Base-by-base conservation (phyloP, 2,329 filamentous ascomycete genomes). In the Penicillium aurantiogriseum region DNA sequence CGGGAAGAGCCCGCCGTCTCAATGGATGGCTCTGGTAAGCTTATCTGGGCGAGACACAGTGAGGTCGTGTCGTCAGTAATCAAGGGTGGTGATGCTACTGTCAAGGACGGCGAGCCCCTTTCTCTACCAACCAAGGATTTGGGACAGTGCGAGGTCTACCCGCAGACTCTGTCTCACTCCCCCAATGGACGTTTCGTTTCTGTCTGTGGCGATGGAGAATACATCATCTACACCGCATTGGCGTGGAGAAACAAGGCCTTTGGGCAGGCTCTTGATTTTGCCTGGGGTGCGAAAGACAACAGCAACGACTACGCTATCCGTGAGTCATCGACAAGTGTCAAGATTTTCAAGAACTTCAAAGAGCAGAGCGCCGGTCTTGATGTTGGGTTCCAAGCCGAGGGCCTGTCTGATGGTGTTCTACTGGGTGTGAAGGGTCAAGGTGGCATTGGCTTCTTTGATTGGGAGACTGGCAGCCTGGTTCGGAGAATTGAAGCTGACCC, bases 211-310 rank as follows among this genome's bases (percentile, higher is more conserved):
- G 94, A 99, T 73, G 94, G 94, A 61, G 94, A 99, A 77, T 99
- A 97, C 79, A 97, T 97, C 74, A 96, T 97, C 69, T 97, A 97
- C 80, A 97, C 94, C 29, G 92, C 94, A 55, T 83, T 97, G 57
- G 93, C 93, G 3, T 96, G 95, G 85, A 88, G 94, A 73, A 97
- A 99, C 78, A 97, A 97, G 80, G 92, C 92, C 4, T 99, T 99
- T 70, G 94, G 94, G 23, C 92, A 91, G 40, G 94, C 93, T 7
- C 80, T 97, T 51, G 94, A 99, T 77, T 99, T 99, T 74, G 92
- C 90, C 11, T 99, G 94, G 94, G 93, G 89, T 0, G 91, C 90
- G 44, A 97, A 96, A 77, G 93, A 97, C 57, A 96, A 97, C 77
- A 96, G 91, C 79, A 97, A 97, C 75, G 94, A 99, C 74, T 97